Evolutionary conservation across 1,139 yeast species (phyloP).

Genomic region (Oligophagozyma castellii): DNA sequence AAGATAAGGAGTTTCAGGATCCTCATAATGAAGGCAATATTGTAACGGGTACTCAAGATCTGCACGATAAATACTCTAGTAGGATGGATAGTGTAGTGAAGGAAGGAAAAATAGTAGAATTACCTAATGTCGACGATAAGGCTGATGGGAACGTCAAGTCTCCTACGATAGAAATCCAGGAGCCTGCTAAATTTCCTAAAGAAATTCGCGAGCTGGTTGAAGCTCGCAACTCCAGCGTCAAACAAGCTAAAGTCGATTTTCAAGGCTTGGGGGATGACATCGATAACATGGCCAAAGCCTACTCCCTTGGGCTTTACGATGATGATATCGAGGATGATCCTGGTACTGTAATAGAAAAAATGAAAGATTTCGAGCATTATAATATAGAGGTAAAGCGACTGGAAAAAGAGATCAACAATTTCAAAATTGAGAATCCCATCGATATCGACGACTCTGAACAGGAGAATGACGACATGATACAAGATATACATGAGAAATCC

Average conservation of each 20-base stretch:
- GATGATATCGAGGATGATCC: constrained; percentile 39
- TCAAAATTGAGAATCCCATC: constrained; percentile 14
- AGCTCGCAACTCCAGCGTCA: constrained; percentile 6
- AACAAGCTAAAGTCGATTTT: constrained; percentile 28
- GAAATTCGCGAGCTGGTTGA: constrained; percentile 7
- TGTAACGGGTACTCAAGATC: too few species aligned
- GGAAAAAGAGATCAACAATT: constrained; percentile 19
- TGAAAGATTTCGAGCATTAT: constrained; percentile 42
- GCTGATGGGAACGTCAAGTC: not conserved
- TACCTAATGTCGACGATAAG: not conserved
- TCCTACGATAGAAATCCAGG: constrained; percentile 5
- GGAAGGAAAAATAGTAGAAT: not conserved
- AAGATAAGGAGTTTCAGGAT: too few species aligned
- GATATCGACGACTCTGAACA: constrained; percentile 15
- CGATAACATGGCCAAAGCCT: constrained; percentile 50
- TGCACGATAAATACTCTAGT: too few species aligned
- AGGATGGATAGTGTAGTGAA: too few species aligned
- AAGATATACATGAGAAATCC: constrained; percentile 29
- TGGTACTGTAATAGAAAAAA: constrained; percentile 42
- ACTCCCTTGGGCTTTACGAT: constrained; percentile 44
- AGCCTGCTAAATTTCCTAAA: constrained; percentile 5
- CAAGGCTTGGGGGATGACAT: constrained; percentile 30
- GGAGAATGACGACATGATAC: constrained; percentile 21
- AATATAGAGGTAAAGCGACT: constrained; percentile 35
- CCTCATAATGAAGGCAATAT: too few species aligned